These are phyloP conservation scores for Sphaerosporella brunnea DNA, from an alignment of 495 filamentous ascomycete species.

Conservation along the genomic window DNA sequence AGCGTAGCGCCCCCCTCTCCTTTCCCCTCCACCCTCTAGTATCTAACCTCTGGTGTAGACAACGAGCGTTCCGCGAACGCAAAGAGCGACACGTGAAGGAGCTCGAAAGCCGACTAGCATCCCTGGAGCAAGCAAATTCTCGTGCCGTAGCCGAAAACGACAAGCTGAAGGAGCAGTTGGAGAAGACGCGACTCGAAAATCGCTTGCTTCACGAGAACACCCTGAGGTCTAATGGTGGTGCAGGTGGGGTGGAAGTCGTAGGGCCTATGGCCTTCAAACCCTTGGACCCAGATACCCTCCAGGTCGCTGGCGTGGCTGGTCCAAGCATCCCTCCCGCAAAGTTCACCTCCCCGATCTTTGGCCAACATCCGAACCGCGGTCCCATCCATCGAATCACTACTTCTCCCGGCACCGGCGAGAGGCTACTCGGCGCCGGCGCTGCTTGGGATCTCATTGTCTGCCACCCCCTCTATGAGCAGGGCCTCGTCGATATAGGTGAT, in stretches of 20 bases:
- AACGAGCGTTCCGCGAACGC: constrained; percentile 90
- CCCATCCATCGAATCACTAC: constrained; percentile 53
- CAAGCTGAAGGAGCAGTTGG: constrained; percentile 44
- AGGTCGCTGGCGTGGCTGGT: no score
- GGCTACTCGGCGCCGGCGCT: constrained; percentile 57
- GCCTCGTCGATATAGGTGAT: constrained; percentile 65
- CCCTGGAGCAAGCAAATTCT: constrained; percentile 36
- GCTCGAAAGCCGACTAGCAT: constrained; percentile 68
- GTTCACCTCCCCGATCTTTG: constrained; percentile 24
- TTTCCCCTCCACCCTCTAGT: background rate
- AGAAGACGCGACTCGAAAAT: constrained; percentile 26
- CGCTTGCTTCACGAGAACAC: constrained; percentile 21
- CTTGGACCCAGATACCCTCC: constrained; percentile 42
- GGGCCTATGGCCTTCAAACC: constrained; percentile 61
- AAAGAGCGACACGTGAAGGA: constrained; percentile 90
- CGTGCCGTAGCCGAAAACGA: constrained; percentile 74
- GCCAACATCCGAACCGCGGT: constrained; percentile 38
- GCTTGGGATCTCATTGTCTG: constrained; percentile 84
- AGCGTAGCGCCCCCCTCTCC: constrained; percentile 39
- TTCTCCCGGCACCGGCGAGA: constrained; percentile 48
- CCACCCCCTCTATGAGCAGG: constrained; percentile 61
- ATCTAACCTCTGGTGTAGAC: no score
- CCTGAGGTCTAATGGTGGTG: constrained; percentile 17
- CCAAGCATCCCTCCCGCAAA: constrained; percentile 24
- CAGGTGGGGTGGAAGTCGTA: constrained; percentile 25